phyloP scores from a whole-genome alignment of 768 basidiomycete genomes.

The Mycena latifolia region DNA sequence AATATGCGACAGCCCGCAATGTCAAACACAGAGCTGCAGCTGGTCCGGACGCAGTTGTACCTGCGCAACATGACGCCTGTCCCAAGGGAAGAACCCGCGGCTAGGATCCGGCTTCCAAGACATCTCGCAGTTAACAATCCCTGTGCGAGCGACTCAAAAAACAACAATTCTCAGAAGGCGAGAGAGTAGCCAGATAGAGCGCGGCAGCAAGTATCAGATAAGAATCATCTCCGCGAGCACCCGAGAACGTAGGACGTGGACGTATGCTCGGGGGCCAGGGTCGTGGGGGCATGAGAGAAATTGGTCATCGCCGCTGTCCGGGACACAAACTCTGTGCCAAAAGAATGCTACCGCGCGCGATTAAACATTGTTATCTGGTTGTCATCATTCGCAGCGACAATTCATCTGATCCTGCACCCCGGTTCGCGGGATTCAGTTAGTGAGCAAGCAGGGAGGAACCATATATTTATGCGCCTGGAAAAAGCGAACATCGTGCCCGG shows the following conservation, averaged over 20 bases:
- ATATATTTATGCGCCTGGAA: neutral
- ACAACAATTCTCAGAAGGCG: too few relatives aligned
- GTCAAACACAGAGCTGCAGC: too few relatives aligned
- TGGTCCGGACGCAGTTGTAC: too few relatives aligned
- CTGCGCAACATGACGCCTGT: too few relatives aligned
- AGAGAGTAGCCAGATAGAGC: neutral
- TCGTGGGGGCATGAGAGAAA: constrained; percentile 3
- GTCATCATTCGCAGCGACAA: neutral
- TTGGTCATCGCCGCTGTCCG: neutral
- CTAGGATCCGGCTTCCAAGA: too few relatives aligned
- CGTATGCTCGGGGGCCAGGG: neutral
- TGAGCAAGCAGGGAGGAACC: too few relatives aligned
- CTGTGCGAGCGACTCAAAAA: too few relatives aligned
- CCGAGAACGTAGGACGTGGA: neutral
- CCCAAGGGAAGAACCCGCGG: too few relatives aligned
- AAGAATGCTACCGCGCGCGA: neutral
- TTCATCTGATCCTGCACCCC: neutral
- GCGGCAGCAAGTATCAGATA: neutral
- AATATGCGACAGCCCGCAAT: too few relatives aligned
- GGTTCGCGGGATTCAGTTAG: neutral
- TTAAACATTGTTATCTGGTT: too few relatives aligned
- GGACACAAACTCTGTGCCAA: neutral
- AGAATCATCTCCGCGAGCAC: neutral
- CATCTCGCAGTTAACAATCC: too few relatives aligned
- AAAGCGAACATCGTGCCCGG: neutral